Percentiles rank a stretch among this genome's conserved stretches.
Conservation (phyloP, 257 asterid species). For the Salvia hispanica region DNA sequence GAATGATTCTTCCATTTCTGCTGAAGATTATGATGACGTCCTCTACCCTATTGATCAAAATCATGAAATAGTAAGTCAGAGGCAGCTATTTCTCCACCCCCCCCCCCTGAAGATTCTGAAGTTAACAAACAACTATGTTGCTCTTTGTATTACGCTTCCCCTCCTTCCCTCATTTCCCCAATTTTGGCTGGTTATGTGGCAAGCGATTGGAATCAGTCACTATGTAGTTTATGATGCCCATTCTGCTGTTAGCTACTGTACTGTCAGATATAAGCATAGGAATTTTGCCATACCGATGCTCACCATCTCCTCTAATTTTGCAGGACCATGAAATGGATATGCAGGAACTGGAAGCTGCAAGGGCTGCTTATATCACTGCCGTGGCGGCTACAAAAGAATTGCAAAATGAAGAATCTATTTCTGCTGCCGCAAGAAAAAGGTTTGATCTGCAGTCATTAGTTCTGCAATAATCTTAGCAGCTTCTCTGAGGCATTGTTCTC, state of each 20-base stretch:
- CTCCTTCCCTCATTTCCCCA: not conserved
- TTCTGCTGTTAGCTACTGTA: not conserved
- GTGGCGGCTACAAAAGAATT: constrained; percentile 73
- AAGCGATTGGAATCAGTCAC: not conserved
- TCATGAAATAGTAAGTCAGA: constrained; percentile 56
- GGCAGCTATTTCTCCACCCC: constrained; percentile 7
- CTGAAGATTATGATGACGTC: constrained; percentile 51
- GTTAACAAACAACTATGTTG: not conserved
- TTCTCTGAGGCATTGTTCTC: constrained; percentile 7
- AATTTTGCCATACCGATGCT: not conserved
- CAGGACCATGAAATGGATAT: constrained; percentile 66
- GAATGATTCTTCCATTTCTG: constrained; percentile 34
- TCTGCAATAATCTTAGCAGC: constrained; percentile 35
- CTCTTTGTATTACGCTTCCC: not conserved
- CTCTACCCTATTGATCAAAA: constrained; percentile 44
- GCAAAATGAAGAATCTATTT: constrained; percentile 71
- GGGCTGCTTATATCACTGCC: constrained; percentile 71
- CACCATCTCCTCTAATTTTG: constrained; percentile 19
- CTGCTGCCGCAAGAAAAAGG: constrained; percentile 81
- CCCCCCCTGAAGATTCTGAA: constrained; percentile 5
- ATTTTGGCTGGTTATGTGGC: not conserved
- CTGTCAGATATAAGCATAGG: not conserved
- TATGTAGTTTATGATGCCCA: not conserved
- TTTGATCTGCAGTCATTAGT: constrained; percentile 63
- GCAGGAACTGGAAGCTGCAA: constrained; percentile 71